Percentiles rank a stretch among this genome's conserved stretches.
These are phyloP conservation scores for Trichosanthes truncata DNA, from an alignment of 306 rosid genomes.

Conservation along the genomic window DNA sequence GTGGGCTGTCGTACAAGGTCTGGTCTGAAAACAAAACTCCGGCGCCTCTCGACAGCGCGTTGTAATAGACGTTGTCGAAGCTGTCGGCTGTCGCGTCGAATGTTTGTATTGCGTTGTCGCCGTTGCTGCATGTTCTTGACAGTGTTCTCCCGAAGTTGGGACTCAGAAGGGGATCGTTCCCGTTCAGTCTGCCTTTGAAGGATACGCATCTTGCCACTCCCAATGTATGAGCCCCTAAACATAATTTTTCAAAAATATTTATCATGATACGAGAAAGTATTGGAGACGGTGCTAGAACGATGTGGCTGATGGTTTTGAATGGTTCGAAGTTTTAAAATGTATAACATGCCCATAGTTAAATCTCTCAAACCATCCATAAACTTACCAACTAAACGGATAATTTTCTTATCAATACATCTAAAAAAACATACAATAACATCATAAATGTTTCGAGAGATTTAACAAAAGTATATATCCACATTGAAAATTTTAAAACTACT, in stretches of 20 bases:
- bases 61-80: slow-evolving; percentile 56
- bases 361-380: too few species aligned
- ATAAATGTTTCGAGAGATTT: neutral
- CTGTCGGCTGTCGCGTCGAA: slow-evolving; percentile 47
- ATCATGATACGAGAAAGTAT: too few species aligned
- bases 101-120: slow-evolving; percentile 51
- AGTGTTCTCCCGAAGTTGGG: slow-evolving; percentile 44
- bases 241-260: too few species aligned
- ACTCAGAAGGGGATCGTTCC: slow-evolving; percentile 29
- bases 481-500: too few species aligned
- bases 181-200: slow-evolving; percentile 40
- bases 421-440: too few species aligned
- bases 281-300: too few species aligned
- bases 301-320: too few species aligned
- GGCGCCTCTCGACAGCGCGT: slow-evolving; percentile 26
- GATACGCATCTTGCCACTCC: slow-evolving; percentile 77
- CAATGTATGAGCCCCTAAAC: slow-evolving; percentile 66
- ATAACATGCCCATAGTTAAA: too few species aligned
- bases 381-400: too few species aligned
- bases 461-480: too few species aligned
- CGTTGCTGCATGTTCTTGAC: slow-evolving; percentile 42
- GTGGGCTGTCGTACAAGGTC: slow-evolving; percentile 32
- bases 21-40: slow-evolving; percentile 67
- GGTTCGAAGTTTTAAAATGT: too few species aligned
- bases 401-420: too few species aligned